Base-by-base conservation (phyloP, 768 basidiomycete species). In the Agaricus subrufescens region DNA sequence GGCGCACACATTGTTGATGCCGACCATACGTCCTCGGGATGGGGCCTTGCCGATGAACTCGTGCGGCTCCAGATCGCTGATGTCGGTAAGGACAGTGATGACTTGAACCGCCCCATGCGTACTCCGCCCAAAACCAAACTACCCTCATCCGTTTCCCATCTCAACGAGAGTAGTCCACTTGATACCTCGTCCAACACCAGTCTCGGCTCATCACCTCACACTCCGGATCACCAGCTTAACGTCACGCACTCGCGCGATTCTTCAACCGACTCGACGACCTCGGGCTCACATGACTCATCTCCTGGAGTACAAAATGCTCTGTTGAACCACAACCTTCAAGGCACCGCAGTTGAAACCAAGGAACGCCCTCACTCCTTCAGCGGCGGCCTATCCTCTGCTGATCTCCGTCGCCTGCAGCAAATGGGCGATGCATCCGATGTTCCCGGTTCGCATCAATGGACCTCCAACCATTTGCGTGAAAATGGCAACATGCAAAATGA, bases 291-390 rank as follows among this genome's bases (percentile, higher is more conserved):
- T 58, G 80, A 79, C 55, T 84, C 84, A 50, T 56, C 48, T 4
- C 37, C 55, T 27, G 71, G 73, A 47, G 74, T 73, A 56, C 82
- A 81, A 62, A 83, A 84, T 66, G 79, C 80, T 30, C 71, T 87
- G 63, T 75, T 85, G 54, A 77, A 75, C 56, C 55, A 56, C 12
- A 15, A 48, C 11, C 43, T 56, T 14, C 75, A 77, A 61, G 74
- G 77, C 50, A 75, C 82, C 57, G 69, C 84, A 61, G 87, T 86
- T 69, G 87, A 90, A 65, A 73, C 82, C 47, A 86, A 87, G 67
- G 89, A 89, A 66, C 81, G 89, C 52, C 89, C 89, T 14, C 89
- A 87, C 66, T 91, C 89, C 0, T 91, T 89, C 67, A 90, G 86
- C 58, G 89, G 89, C 43, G 87, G 86, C 29, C 72, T 91, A 46